phyloP scores from a whole-genome alignment of 2,329 filamentous ascomycete species.

The Capronia americana region DNA sequence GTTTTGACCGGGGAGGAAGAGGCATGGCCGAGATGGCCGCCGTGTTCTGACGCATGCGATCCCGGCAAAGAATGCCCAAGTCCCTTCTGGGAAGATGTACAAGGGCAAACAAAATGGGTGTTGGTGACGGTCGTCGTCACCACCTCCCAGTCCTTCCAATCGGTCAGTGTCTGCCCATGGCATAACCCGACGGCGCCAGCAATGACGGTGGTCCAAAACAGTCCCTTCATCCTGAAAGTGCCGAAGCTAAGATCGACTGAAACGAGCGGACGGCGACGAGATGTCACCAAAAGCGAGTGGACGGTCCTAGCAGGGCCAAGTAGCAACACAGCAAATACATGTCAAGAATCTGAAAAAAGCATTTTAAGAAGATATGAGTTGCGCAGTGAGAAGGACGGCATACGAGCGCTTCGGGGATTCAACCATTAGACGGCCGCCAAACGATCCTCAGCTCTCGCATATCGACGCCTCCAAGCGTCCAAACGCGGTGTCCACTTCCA shows the following conservation, averaged over 20 bases:
- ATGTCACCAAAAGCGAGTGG: constrained; percentile 12
- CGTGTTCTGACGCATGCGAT: background rate
- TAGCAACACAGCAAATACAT: background rate
- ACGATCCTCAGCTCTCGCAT: constrained; percentile 3
- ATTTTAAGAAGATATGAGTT: background rate
- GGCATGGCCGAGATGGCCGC: background rate
- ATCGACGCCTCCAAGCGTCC: background rate
- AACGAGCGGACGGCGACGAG: constrained; percentile 15
- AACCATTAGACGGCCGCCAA: background rate
- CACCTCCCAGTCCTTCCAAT: constrained; percentile 5
- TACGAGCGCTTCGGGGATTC: background rate
- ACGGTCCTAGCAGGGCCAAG: constrained; percentile 4
- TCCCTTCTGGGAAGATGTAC: background rate
- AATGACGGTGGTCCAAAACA: background rate
- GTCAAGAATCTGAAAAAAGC: background rate
- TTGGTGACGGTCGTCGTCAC: constrained; percentile 15
- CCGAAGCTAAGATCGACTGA: background rate
- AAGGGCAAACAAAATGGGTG: constrained; percentile 12
- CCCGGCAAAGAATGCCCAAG: constrained; percentile 5
- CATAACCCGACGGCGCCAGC: background rate
- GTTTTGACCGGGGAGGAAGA: background rate
- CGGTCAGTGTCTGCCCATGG: background rate
- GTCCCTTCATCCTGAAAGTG: background rate
- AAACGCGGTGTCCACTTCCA: background rate
- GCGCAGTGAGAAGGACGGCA: background rate